A percentile compares a stretch with the other conserved stretches of the same genome.
These are phyloP conservation scores for Acanthamoeba sp. DNA, from an alignment of 208 protist genomes.

Conservation along the genomic window DNA sequence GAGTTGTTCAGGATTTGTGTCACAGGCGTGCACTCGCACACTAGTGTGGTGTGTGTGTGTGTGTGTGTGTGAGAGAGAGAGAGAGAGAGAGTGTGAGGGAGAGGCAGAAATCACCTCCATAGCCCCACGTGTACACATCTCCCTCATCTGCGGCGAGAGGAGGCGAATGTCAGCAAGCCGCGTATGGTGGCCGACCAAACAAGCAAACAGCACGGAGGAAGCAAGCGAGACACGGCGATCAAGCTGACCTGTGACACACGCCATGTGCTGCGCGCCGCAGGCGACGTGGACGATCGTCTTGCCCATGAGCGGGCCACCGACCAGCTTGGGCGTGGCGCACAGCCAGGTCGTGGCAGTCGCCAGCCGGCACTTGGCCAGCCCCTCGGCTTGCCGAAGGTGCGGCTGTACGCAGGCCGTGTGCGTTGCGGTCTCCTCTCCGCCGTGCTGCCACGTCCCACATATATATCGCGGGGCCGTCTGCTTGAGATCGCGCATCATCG, in stretches of 20 bases:
- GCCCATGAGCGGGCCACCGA: background rate
- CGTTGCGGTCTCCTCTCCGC: too few relatives aligned
- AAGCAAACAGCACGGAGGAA: too few relatives aligned
- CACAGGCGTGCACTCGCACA: too few relatives aligned
- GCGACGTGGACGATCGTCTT: background rate
- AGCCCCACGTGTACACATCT: slow-evolving; percentile 31
- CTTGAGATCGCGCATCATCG: slow-evolving; percentile 2
- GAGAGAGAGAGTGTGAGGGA: too few relatives aligned
- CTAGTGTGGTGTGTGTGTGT: too few relatives aligned
- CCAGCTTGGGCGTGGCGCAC: background rate
- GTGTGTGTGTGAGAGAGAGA: too few relatives aligned
- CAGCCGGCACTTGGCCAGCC: background rate
- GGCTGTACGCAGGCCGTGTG: too few relatives aligned
- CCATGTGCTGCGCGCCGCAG: slow-evolving; percentile 19
- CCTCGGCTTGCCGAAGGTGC: background rate
- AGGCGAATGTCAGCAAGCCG: background rate
- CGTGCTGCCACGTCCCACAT: too few relatives aligned
- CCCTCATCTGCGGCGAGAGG: background rate
- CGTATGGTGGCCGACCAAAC: too few relatives aligned
- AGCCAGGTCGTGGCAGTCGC: background rate
- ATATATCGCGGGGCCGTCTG: background rate
- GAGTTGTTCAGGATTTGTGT: too few relatives aligned
- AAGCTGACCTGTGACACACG: background rate
- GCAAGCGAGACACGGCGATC: too few relatives aligned
- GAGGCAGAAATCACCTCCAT: background rate